phyloP scores from a whole-genome alignment of 2,329 filamentous ascomycete species.

The Didymosphaeria variabile region DNA sequence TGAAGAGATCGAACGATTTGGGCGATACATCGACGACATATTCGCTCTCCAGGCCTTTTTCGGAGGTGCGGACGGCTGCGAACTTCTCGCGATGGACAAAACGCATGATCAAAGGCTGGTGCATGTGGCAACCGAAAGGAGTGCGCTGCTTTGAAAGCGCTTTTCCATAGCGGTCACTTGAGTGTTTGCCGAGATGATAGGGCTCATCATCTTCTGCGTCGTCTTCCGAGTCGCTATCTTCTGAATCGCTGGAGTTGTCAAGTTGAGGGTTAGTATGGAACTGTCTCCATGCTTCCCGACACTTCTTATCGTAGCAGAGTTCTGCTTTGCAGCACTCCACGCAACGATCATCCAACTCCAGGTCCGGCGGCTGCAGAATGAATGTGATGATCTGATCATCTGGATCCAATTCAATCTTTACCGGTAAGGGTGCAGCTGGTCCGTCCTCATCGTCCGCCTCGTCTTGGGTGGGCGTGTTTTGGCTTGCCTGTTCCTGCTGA shows the following conservation, averaged over 20 bases:
- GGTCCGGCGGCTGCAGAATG: conserved; percentile 4
- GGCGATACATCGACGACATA: not conserved
- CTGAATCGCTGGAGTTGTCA: not conserved
- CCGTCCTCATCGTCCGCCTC: not conserved
- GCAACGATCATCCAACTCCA: not conserved
- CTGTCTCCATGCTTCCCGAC: not conserved
- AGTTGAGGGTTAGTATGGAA: not conserved
- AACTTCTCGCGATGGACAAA: not conserved
- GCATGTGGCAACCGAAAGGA: conserved; percentile 15
- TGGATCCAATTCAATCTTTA: not conserved
- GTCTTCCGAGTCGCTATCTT: not conserved
- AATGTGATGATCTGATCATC: not conserved
- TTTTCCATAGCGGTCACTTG: not conserved
- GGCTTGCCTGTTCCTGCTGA: not conserved
- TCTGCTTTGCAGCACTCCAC: conserved; percentile 4
- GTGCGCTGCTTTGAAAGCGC: not conserved
- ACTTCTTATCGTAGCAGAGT: conserved; percentile 10
- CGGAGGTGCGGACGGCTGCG: not conserved
- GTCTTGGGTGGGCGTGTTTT: not conserved
- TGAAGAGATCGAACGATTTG: conserved; percentile 9
- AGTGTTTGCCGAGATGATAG: not conserved
- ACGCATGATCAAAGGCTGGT: not conserved
- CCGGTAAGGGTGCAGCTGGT: not conserved
- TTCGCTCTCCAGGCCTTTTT: not conserved
- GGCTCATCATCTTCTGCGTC: not conserved